Evolutionary conservation across 441 rosid species (phyloP), one percentile per base, ranked within the genome.

Genomic region (Euphorbia celastroides): DNA sequence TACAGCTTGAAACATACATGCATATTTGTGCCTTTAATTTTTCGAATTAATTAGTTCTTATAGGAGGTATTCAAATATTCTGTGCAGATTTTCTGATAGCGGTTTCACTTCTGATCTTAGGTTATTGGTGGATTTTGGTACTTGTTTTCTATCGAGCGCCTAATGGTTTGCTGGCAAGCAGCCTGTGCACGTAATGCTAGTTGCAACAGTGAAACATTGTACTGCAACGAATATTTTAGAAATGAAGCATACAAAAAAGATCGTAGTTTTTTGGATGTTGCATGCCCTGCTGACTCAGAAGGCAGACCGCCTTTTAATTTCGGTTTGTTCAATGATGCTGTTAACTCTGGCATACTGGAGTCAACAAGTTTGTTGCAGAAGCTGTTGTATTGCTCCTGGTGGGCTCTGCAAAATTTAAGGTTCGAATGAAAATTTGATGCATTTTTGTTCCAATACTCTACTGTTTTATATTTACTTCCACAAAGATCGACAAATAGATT

Each of bases 391-490:
- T 90, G 96, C 78, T 88, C 90, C 59, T 87, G 90, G 93, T 88
- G 96, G 96, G 98, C 96, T 57, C 82, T 92, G 66, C 92, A 77
- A 75, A 93, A 83, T 77, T 84, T 93, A 70, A 93, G 98, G 98
- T 90, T 17, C 12, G 41, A 13, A 5, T 10, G 8, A 1, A 22
- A 38, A 11, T 38, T 38, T 9, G 44, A 38, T 38, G 11, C 44
- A 14, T n/a, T 38, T 38, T 38, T 9, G 38, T 34, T 34, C 38
- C 38, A 9, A 34, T 3, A 34, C 38, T 34, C 38, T 34, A 34
- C n/a, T n/a, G n/a, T n/a, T n/a, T n/a, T n/a, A n/a, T n/a, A n/a
- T n/a, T n/a, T n/a, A n/a, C n/a, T n/a, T n/a, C n/a, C n/a, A n/a
- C n/a, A n/a, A n/a, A n/a, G n/a, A n/a, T n/a, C n/a, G n/a, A n/a